Evolutionary conservation across 352 stramenopile species (phyloP).

Genomic region (Phytopythium montanum): DNA sequence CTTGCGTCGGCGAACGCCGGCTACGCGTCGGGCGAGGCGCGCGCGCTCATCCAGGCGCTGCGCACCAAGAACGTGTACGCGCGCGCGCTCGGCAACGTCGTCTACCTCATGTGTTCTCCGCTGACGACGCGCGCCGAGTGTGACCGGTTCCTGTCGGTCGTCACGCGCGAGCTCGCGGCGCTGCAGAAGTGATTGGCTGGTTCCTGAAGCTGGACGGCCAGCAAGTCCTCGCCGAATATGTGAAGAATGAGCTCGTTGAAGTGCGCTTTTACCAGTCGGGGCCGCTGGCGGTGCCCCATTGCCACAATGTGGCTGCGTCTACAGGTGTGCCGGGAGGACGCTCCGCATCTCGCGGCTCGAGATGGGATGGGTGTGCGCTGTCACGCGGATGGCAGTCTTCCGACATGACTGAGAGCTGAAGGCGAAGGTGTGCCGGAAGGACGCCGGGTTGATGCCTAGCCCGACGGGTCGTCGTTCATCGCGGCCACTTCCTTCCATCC

Average conservation of each 20-base stretch:
- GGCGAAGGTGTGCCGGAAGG: no score
- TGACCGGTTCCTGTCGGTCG: conserved; percentile 43
- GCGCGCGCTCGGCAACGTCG: conserved; percentile 73
- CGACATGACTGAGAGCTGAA: no score
- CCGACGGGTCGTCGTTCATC: no score
- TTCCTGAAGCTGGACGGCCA: not conserved
- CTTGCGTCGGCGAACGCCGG: conserved; percentile 49
- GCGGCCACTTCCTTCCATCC: no score
- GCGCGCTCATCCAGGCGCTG: conserved; percentile 57
- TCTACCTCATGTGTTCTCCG: conserved; percentile 87
- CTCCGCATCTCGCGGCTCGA: no score
- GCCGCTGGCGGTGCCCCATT: not conserved
- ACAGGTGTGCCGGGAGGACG: no score
- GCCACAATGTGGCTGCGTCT: not conserved
- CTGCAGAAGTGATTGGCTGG: conserved; percentile 20
- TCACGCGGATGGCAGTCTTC: no score
- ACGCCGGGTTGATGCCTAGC: no score
- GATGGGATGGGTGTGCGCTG: no score
- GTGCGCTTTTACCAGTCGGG: not conserved
- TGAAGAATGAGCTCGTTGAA: not conserved
- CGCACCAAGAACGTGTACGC: conserved; percentile 71
- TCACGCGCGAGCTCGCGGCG: conserved; percentile 43
- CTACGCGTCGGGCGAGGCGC: conserved; percentile 64
- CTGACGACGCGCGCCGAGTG: conserved; percentile 65
- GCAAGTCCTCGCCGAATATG: not conserved